Percentiles rank a stretch among this genome's conserved stretches.
phyloP scores from a whole-genome alignment of 2,329 filamentous ascomycete genomes.

The Penicillium oxalicum region DNA sequence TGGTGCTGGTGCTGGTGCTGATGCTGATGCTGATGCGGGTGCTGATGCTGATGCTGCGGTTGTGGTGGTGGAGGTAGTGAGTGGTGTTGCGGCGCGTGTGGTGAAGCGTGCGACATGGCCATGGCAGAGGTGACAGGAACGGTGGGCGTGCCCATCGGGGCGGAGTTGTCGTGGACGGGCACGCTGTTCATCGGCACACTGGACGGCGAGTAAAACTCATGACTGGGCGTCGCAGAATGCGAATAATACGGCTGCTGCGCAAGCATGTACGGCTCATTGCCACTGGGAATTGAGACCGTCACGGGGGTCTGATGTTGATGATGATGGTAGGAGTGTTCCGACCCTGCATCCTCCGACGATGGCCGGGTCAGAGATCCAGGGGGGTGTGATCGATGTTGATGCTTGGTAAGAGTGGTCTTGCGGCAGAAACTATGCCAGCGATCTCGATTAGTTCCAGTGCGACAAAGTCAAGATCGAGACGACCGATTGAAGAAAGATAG shows the following conservation, averaged over 20 bases:
- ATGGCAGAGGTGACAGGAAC: conserved; percentile 27
- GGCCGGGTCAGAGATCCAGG: conserved; percentile 29
- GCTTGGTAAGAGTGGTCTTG: conserved; percentile 39
- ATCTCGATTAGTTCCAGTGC: not conserved
- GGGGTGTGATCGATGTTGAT: conserved; percentile 36
- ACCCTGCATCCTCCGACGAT: conserved; percentile 33
- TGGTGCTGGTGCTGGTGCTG: conserved; percentile 11
- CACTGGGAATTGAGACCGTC: conserved; percentile 26
- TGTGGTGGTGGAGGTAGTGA: conserved; percentile 30
- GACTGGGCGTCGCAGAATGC: conserved; percentile 28
- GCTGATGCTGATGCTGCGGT: conserved; percentile 25
- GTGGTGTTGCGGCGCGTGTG: conserved; percentile 26
- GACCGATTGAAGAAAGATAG: not conserved
- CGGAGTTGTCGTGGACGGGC: conserved; percentile 24
- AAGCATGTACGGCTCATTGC: conserved; percentile 32
- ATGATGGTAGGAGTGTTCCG: conserved; percentile 31
- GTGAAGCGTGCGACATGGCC: conserved; percentile 24
- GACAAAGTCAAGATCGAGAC: not conserved
- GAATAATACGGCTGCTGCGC: conserved; percentile 33
- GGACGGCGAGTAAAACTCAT: conserved; percentile 34
- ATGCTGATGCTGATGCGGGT: conserved; percentile 28
- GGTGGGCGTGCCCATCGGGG: conserved; percentile 27
- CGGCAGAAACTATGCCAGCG: conserved; percentile 31
- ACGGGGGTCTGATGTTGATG: conserved; percentile 22
- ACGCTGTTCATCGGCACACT: conserved; percentile 29